phyloP scores from a whole-genome alignment of 2,329 filamentous ascomycete species.

The Rhexocercosporidium sp. region DNA sequence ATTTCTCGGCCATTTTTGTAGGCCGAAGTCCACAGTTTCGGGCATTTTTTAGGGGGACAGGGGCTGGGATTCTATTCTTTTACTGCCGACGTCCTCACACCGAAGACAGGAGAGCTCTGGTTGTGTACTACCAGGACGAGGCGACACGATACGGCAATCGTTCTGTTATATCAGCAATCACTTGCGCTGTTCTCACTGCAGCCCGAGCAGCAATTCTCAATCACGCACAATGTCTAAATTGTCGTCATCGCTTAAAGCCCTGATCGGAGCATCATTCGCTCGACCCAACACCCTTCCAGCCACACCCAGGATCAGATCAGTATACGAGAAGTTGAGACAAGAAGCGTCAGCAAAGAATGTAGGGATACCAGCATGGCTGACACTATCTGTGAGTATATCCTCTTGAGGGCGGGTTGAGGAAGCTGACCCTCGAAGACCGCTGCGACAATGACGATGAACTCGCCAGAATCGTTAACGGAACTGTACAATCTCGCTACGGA shows the following conservation, averaged over 20 bases:
- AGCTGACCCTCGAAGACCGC: slow-evolving; percentile 61
- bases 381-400: slow-evolving; percentile 57
- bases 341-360: slow-evolving; percentile 68
- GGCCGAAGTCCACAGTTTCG: background rate
- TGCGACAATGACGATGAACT: slow-evolving; percentile 86
- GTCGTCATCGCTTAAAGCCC: slow-evolving; percentile 70
- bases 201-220: background rate
- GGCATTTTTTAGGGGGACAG: background rate
- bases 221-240: slow-evolving; percentile 70
- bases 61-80: no score
- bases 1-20: background rate
- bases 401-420: background rate
- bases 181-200: background rate
- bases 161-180: background rate
- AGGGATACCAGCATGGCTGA: slow-evolving; percentile 68
- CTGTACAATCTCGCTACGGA: slow-evolving; percentile 47
- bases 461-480: slow-evolving; percentile 72
- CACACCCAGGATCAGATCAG: slow-evolving; percentile 63
- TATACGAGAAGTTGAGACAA: slow-evolving; percentile 68
- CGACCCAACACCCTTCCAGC: slow-evolving; percentile 69
- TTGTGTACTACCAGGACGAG: background rate
- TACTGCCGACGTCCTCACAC: background rate
- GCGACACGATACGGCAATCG: no score
- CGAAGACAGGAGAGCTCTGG: no score
- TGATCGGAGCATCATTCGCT: slow-evolving; percentile 74